Conservation (phyloP, 192 early-diverging fungal genomes). For the Coemansia javaensis region DNA sequence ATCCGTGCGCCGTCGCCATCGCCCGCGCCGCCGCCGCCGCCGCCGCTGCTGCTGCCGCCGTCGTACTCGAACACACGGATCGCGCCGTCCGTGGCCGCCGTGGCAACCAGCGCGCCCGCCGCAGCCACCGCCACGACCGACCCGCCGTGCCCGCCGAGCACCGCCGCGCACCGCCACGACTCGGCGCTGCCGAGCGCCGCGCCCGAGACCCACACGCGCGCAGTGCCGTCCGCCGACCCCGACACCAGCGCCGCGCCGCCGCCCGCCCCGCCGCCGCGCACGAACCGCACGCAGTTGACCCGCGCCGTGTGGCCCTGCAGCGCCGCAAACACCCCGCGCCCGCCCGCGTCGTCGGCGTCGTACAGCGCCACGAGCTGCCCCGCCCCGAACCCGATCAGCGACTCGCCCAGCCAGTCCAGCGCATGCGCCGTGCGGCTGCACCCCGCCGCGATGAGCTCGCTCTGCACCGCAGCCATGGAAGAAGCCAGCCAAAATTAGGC, state of each 20-base stretch:
- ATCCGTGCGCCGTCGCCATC: too few species aligned
- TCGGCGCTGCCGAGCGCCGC: neutral
- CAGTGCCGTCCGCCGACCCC: conserved; percentile 75
- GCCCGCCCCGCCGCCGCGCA: conserved; percentile 27
- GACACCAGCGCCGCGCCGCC: conserved; percentile 60
- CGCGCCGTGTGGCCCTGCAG: conserved; percentile 70
- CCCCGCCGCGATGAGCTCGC: conserved; percentile 26
- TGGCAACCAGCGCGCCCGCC: conserved; percentile 1
- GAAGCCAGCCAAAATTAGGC: too few species aligned
- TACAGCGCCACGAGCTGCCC: conserved; percentile 67
- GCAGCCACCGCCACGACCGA: conserved; percentile 61
- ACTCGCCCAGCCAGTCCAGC: conserved; percentile 13
- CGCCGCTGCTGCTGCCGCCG: neutral
- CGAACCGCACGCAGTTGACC: conserved; percentile 73
- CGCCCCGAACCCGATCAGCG: conserved; percentile 65
- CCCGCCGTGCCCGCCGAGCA: conserved; percentile 62
- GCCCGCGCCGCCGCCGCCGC: too few species aligned
- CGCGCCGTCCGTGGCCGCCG: conserved; percentile 19
- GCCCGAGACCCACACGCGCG: conserved; percentile 62
- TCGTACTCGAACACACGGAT: conserved; percentile 22
- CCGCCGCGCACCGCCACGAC: conserved; percentile 61
- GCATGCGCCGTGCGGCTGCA: conserved; percentile 44
- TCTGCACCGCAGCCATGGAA: conserved; percentile 1
- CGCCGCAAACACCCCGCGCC: conserved; percentile 53
- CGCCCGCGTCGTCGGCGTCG: conserved; percentile 54